Percentiles rank a stretch among this genome's conserved stretches.
Conservation (phyloP, 2,329 filamentous ascomycete species). For the Dactylonectria macrodidyma region DNA sequence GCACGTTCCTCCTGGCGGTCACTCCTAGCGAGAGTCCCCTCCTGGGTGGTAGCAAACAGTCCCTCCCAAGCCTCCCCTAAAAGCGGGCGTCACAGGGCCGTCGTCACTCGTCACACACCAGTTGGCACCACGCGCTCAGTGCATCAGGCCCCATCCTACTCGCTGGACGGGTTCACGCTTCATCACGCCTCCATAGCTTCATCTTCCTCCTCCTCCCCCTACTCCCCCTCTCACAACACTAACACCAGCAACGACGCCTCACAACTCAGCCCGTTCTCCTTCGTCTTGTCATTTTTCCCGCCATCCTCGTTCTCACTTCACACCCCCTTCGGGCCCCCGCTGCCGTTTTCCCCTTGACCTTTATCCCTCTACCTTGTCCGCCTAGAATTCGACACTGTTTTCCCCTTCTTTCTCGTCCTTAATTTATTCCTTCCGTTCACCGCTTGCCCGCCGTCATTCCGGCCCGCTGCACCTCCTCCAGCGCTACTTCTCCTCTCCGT, state of each 20-base stretch:
- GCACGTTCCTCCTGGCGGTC: conserved; percentile 3
- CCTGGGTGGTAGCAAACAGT: no score
- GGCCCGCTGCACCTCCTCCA: conserved; percentile 1
- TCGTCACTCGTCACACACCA: conserved; percentile 18
- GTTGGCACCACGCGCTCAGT: conserved; percentile 4
- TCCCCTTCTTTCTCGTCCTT: conserved; percentile 16
- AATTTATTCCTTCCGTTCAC: conserved; percentile 15
- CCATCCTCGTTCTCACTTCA: conserved; percentile 27
- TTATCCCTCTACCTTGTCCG: conserved; percentile 4
- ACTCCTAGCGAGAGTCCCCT: neutral
- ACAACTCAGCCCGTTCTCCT: conserved; percentile 15
- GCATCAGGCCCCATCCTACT: neutral
- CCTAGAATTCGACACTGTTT: conserved; percentile 1
- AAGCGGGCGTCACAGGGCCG: neutral
- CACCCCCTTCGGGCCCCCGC: conserved; percentile 22
- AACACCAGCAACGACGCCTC: conserved; percentile 1
- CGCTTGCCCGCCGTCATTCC: conserved; percentile 19
- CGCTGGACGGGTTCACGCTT: no score
- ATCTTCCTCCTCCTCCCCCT: neutral
- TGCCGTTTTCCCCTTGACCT: neutral
- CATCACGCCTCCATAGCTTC: no score
- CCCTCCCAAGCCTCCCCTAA: neutral
- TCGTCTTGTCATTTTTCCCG: conserved; percentile 15
- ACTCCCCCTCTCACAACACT: conserved; percentile 13
- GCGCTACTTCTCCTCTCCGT: conserved; percentile 10